phyloP scores from a whole-genome alignment of 306 rosid species.

The Quercus glauca region DNA sequence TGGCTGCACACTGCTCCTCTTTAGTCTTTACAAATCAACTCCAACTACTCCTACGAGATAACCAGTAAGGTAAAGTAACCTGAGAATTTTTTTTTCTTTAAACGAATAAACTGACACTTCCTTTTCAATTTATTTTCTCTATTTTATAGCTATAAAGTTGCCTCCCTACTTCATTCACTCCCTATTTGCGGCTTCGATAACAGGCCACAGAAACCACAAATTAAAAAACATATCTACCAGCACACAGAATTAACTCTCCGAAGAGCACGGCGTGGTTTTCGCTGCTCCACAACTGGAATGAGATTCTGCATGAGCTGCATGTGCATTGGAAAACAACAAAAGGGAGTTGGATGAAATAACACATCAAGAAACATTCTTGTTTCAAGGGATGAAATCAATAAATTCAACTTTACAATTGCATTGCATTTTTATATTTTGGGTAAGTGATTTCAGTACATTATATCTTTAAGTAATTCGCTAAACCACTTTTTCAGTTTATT shows the following conservation, averaged over 20 bases:
- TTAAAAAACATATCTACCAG: slow-evolving; percentile 34
- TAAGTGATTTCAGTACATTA: neutral
- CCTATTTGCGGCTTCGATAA: slow-evolving; percentile 17
- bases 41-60: neutral
- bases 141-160: neutral
- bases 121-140: neutral
- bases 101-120: neutral
- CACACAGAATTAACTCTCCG: slow-evolving; percentile 47
- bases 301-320: slow-evolving; percentile 59
- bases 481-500: too few relatives aligned
- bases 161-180: neutral
- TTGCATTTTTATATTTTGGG: too few relatives aligned
- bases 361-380: neutral
- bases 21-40: slow-evolving; percentile 6
- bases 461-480: too few relatives aligned
- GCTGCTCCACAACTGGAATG: slow-evolving; percentile 52
- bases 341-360: neutral
- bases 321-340: neutral
- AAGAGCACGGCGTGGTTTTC: slow-evolving; percentile 32
- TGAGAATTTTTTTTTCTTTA: neutral
- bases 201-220: slow-evolving; percentile 9
- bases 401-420: too few relatives aligned
- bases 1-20: neutral
- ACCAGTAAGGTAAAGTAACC: slow-evolving; percentile 1
- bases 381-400: too few relatives aligned